phyloP scores from a whole-genome alignment of 2,329 filamentous ascomycete genomes.

The Diaporthe amygdali region DNA sequence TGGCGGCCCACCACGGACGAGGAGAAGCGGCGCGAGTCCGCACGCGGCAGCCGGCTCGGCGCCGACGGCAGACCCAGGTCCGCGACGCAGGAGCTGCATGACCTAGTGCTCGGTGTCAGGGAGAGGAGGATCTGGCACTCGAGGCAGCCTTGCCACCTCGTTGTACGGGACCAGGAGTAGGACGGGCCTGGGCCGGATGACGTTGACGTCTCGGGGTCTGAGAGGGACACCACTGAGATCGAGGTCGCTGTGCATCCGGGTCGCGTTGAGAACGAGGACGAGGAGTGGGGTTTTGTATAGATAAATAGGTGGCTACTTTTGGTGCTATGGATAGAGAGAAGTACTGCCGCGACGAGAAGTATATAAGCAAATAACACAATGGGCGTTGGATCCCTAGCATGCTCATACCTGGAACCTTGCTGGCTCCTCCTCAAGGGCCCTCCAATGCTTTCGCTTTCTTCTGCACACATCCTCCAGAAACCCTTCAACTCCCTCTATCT shows the following conservation, averaged over 20 bases:
- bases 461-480: too few species aligned
- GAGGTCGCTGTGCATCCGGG: background rate
- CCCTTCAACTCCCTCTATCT: too few species aligned
- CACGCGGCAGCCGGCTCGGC: constrained; percentile 30
- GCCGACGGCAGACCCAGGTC: constrained; percentile 45
- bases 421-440: too few species aligned
- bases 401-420: background rate
- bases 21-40: constrained; percentile 33
- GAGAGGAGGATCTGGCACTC: constrained; percentile 71
- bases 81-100: constrained; percentile 62
- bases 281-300: background rate
- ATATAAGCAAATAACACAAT: background rate
- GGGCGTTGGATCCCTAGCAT: background rate
- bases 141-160: constrained; percentile 59
- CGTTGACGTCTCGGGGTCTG: background rate
- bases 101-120: constrained; percentile 61
- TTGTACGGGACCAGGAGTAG: constrained; percentile 52
- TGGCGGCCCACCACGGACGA: constrained; percentile 41
- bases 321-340: background rate
- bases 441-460: too few species aligned
- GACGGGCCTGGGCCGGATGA: background rate
- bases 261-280: background rate
- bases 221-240: background rate
- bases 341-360: background rate
- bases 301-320: background rate